Base-by-base conservation (phyloP, 768 basidiomycete species). In the Panellus pusillus region DNA sequence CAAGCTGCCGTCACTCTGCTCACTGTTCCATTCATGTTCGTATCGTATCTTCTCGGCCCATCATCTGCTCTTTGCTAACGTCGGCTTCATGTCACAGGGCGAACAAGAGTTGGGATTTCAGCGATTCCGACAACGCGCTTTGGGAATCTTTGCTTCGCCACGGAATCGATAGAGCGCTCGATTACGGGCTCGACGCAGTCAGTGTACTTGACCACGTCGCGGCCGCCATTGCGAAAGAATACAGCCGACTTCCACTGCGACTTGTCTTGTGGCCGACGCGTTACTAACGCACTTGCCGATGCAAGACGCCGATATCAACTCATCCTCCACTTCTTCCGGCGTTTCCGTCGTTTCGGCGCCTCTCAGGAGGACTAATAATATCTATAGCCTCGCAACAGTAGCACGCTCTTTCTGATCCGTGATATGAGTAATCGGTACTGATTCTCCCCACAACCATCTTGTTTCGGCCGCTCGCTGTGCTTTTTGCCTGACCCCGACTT, bases 1-100 rank as follows among this genome's bases (percentile, higher is more conserved):
- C 81, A 85, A 54, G 76, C 78, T 13, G 77, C 77, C 17, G 67
- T 78, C 14, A 64, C 79, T 18, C 72, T 89, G 19, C 72, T 87
- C 24, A 76, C 76, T 28, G 73, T 82, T 46, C 89, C 89, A 6
- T 91, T 90, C 60, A 69, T 72, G 84, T 83, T 64, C 66, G 79
- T 76, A 18, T 48, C 47, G 44, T 62, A 54, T 60, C 27, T 28
- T 42, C 55, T 60, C 15, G 14, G 11, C n/a, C 45, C 5, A 28
- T 52, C 39, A 19, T 32, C 17, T 50, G 2, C 28, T 36, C 45
- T 31, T 58, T 36, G 60, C 58, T 45, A 51, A 50, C 2, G 6
- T 32, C 53, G 9, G 18, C 38, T 31, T 50, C 27, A 41, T 37
- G 44, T 35, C 20, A 78, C 27, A 71, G 73, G 45, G 64, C 68